Conservation (phyloP, 352 stramenopile species). For the Thraustochytrium sp. region DNA sequence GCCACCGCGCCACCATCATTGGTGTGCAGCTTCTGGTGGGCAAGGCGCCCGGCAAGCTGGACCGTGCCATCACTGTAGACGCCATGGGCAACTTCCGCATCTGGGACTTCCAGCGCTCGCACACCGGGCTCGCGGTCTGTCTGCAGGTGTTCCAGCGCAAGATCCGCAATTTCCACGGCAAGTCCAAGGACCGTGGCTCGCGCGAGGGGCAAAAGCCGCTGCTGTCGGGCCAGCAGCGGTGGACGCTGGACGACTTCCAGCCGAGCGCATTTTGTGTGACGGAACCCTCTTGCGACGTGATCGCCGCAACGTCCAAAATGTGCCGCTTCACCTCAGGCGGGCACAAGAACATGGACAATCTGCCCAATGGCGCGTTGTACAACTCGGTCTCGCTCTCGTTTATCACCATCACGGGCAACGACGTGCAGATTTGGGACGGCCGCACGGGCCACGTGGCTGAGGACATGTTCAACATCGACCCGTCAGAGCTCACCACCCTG, state of each 20-base stretch:
- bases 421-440: slow-evolving; percentile 34
- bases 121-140: slow-evolving; percentile 19
- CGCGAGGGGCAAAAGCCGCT: background rate
- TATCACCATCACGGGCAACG: slow-evolving; percentile 3
- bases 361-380: slow-evolving; percentile 3
- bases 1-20: slow-evolving; percentile 65
- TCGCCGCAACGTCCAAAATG: slow-evolving; percentile 26
- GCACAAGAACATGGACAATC: slow-evolving; percentile 31
- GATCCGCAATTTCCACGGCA: slow-evolving; percentile 23
- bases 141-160: slow-evolving; percentile 39
- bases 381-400: slow-evolving; percentile 5
- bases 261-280: slow-evolving; percentile 11
- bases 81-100: slow-evolving; percentile 67
- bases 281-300: background rate
- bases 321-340: slow-evolving; percentile 5
- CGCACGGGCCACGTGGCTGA: background rate
- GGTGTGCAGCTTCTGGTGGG: slow-evolving; percentile 59
- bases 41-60: slow-evolving; percentile 58
- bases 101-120: slow-evolving; percentile 65
- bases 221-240: background rate
- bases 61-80: slow-evolving; percentile 66
- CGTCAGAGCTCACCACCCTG: slow-evolving; percentile 6
- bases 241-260: slow-evolving; percentile 35
- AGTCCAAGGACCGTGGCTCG: slow-evolving; percentile 2
- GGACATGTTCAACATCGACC: slow-evolving; percentile 14